Base-by-base conservation (phyloP, 257 asterid genomes). In the Forsythia suspensa region DNA sequence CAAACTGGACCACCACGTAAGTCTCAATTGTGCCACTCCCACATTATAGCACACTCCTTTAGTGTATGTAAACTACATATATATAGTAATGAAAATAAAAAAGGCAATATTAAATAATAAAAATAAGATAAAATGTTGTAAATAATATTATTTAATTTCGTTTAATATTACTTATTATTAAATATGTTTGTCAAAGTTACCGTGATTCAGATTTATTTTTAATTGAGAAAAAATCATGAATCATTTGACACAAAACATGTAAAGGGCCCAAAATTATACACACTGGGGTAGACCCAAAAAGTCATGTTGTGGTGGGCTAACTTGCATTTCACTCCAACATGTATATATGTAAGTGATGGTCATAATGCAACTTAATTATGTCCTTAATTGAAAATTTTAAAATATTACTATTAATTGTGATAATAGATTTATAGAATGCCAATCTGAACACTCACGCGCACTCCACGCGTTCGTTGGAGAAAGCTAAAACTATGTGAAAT, bases 251-350 rank as follows among this genome's bases (percentile, higher is more conserved):
- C 6, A 29, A 10, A 63, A 59, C 0, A 10, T 63, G 6, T 61
- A 0, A 0, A 63, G 69, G 69, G 7, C 39, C 70, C 70, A 3
- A 21, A 63, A 63, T 63, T 21, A 63, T 61, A 51, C 13, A 29
- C 38, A 4, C 7, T 63, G 70, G 39, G 38, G 70, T 61, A 61
- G 38, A 21, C 69, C 21, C 5, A 61, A 57, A 57, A 16, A n/a
- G 34, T 5, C 4, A 6, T 57, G 66, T 20, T 21, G 38, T 29
- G 70, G 16, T 63, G 40, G 40, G 74, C 11, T 79, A 10, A 77
- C 83, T 86, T 86, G 84, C 80, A 86, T 83, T 81, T 86, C 51
- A 83, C 87, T 83, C 81, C 85, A 86, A 48, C 86, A 81, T 72
- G 37, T 8, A 52, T 20, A 48, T 24, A 15, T 37, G 52, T 3